Percentiles rank a stretch among this genome's conserved stretches.
Conservation (phyloP, 2,329 filamentous ascomycete genomes). For the Beauveria sp. region DNA sequence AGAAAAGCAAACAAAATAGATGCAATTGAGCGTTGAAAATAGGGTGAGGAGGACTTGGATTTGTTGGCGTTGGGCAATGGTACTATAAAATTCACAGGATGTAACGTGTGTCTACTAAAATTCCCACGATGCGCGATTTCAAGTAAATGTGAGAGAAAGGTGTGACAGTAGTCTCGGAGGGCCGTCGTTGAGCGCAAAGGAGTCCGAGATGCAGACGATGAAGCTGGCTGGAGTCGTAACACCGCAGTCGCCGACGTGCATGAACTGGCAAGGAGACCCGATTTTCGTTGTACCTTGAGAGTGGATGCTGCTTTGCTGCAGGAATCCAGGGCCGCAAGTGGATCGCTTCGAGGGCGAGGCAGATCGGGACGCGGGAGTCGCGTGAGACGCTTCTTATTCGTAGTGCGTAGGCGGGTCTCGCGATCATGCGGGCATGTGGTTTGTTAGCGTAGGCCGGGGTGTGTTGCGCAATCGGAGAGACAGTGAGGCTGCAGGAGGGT, state of each 20-base stretch:
- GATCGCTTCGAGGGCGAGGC: not conserved
- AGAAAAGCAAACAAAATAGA: slow-evolving; percentile 7
- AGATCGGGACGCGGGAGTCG: not conserved
- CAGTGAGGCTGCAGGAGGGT: not conserved
- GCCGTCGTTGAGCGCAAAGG: not conserved
- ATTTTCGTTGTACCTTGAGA: not conserved
- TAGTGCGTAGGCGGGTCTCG: not conserved
- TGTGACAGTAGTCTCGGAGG: not conserved
- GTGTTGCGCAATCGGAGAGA: not conserved
- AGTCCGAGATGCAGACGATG: not conserved
- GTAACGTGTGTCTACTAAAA: too few relatives aligned
- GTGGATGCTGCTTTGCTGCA: not conserved
- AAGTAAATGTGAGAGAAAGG: too few relatives aligned
- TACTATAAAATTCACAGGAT: not conserved
- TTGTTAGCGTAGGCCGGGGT: not conserved
- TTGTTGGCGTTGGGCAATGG: not conserved
- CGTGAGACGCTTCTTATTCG: not conserved
- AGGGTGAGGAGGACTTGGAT: not conserved
- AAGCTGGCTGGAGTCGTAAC: not conserved
- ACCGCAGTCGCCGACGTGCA: slow-evolving; percentile 1
- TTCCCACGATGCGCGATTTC: not conserved
- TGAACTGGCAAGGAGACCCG: not conserved
- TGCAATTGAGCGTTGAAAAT: not conserved
- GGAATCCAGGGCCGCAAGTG: slow-evolving; percentile 1
- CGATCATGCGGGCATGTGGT: not conserved